Base-by-base conservation (phyloP, 192 early-diverging fungal species). In the Neocallimastix lanati region DNA sequence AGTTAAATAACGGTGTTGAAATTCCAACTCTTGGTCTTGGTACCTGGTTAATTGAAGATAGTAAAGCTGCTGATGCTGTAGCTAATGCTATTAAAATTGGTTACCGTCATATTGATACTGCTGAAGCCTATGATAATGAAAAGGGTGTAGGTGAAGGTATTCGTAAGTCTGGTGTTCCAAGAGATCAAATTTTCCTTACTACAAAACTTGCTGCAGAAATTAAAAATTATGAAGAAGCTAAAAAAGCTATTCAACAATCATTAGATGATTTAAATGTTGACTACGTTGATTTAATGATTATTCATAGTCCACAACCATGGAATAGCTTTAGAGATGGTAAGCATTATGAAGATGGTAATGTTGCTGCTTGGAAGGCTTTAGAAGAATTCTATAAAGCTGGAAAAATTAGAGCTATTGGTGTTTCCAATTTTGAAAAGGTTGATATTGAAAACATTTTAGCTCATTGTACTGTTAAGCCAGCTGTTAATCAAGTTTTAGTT, bases 141-240 rank as follows among this genome's bases (percentile, higher is more conserved):
- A 30, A 16, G 29, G 80, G 80, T 33, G 79, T 80, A 14, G 82
- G 82, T 27, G 29, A 15, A 6, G 28, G 37, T 67, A 4, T 18
- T n/a, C 76, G 29, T n/a, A 28, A 30, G 25, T 83, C 83, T 79
- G 84, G 84, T 36, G 82, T 87, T 50, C 85, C 86, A 25, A 82
- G 87, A 30, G 82, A 84, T 18, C 28, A 90, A 79, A 84, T 92
- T 40, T 92, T 88, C 82, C 81, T 92, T 28, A 91, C 89, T 25
- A 90, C 90, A 12, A 92, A 92, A 81, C 84, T 92, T 25, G 92
- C 91, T 91, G 89, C 90, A 77, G 90, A 82, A 16, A 85, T 89
- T 81, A 88, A 90, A 50, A 87, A 87, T 0, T 86, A 81, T 77
- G 82, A 88, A 0, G 83, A 81, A 29, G 85, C 86, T 14, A 79